A percentile compares a stretch with the other conserved stretches of the same genome.
phyloP scores from a whole-genome alignment of 176 grass and related monocot genomes.

The Phoenix roebelenii region DNA sequence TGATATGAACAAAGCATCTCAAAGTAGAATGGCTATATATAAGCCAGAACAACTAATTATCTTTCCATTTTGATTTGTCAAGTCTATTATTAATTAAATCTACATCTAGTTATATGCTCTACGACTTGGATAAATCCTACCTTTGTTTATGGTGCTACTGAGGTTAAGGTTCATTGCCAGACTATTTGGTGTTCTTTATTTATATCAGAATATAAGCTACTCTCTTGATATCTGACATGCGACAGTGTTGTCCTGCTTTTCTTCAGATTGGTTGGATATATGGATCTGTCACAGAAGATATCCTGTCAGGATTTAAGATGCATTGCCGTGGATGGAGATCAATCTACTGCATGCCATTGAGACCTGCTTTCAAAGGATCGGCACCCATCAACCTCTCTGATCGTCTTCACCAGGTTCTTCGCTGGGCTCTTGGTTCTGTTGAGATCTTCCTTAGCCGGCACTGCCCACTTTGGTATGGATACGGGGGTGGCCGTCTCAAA shows the following conservation, averaged over 20 bases:
- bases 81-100: too few species aligned
- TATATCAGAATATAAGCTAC: background rate
- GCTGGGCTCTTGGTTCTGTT: conserved; percentile 88
- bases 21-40: too few species aligned
- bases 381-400: conserved; percentile 97
- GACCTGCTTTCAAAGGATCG: conserved; percentile 92
- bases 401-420: conserved; percentile 91
- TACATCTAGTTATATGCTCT: too few species aligned
- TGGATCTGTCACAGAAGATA: conserved; percentile 95
- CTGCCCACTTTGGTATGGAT: conserved; percentile 88
- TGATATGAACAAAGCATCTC: too few species aligned
- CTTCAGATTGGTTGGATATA: conserved; percentile 91
- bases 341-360: conserved; percentile 88
- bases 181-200: background rate
- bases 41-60: too few species aligned
- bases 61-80: too few species aligned
- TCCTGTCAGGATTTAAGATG: conserved; percentile 90
- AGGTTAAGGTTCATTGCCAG: too few species aligned
- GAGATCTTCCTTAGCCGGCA: conserved; percentile 92
- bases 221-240: conserved; percentile 2
- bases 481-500: conserved; percentile 69
- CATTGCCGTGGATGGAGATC: conserved; percentile 96
- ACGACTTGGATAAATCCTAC: too few species aligned
- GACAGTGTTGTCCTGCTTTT: conserved; percentile 6
- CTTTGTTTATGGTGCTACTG: too few species aligned